These are phyloP conservation scores for Rhizopogon vesiculosus DNA, from an alignment of 768 basidiomycete genomes.

Conservation along the genomic window DNA sequence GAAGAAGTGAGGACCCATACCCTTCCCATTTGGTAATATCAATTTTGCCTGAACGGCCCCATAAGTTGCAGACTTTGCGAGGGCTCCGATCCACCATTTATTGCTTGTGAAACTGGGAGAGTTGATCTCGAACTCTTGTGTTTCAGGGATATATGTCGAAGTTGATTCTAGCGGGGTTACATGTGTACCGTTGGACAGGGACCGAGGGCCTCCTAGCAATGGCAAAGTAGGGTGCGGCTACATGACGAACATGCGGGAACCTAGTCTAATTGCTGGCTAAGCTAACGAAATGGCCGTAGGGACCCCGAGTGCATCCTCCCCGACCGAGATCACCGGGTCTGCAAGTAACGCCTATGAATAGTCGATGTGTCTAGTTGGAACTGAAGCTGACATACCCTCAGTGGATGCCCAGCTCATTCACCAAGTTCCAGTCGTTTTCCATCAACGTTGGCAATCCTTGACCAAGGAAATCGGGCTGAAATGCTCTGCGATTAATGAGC, in stretches of 20 bases:
- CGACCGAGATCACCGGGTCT: constrained; percentile 81
- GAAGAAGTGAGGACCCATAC: constrained; percentile 72
- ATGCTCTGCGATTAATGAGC: constrained; percentile 32
- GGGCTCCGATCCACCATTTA: constrained; percentile 81
- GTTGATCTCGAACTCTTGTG: constrained; percentile 68
- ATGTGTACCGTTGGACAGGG: constrained; percentile 45
- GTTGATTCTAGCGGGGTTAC: constrained; percentile 69
- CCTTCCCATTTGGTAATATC: constrained; percentile 53
- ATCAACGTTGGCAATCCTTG: constrained; percentile 56
- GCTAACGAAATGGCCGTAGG: too few species aligned
- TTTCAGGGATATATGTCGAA: constrained; percentile 65
- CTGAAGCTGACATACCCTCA: constrained; percentile 26
- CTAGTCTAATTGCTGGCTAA: too few species aligned
- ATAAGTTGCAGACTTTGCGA: constrained; percentile 71
- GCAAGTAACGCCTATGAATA: constrained; percentile 53
- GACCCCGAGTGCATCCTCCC: too few species aligned
- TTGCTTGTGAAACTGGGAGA: constrained; percentile 69
- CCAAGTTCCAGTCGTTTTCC: constrained; percentile 45
- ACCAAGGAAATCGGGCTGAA: constrained; percentile 60
- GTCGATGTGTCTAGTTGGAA: background rate
- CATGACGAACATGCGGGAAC: too few species aligned
- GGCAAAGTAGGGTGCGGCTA: too few species aligned
- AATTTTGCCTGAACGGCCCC: constrained; percentile 74
- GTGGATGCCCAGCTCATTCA: constrained; percentile 52
- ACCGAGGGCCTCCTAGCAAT: too few species aligned